Base-by-base conservation (phyloP, 2,329 filamentous ascomycete species). In the Cadophora malorum region DNA sequence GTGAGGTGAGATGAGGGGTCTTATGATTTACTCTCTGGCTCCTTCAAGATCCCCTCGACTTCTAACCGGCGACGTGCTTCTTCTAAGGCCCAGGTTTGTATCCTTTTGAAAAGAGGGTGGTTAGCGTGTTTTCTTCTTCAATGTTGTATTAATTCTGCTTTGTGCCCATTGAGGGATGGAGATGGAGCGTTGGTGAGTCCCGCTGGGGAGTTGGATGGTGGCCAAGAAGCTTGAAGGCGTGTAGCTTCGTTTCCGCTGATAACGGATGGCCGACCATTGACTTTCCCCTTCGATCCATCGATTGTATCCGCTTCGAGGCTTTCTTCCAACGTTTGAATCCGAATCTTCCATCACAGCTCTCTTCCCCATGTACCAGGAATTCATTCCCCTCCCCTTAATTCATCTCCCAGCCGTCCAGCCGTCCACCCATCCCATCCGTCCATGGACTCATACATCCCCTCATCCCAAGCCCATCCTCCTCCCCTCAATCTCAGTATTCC, bases 11-110 rank as follows among this genome's bases (percentile, higher is more conserved):
- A 14, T 38, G 35, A 45, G 16, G 12, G 7, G 41, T 45, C 41
- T 67, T 67, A 75, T 59, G 68, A 70, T 59, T 76, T 77, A 58
- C 67, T 80, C 74, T 83, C 81, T 50, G 92, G 91, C 77, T 97
- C 95, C 78, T 92, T 88, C 78, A 98, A 83, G 78, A 98, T 94
- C 69, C 96, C 96, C 85, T 99, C 96, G 69, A 90, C 91, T 84
- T 99, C 96, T 86, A 99, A 89, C 84, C 96, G 88, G 84, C 96
- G 88, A 78, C 96, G 88, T 64, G 96, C 96, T 84, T 99, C 96
- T 83, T 99, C 96, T 53, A 99, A 89, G 71, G 96, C 96, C 96
- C 96, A 99, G 65, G 95, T 98, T 85, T 98, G 96, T 88, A 99
- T 97, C 81, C 96, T 99, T 76, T 3, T 38, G 35, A 23, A 4